Percentiles rank a stretch among this genome's conserved stretches.
Evolutionary conservation across 2,329 filamentous ascomycete genomes (phyloP).

Genomic region (Capronia coronata): DNA sequence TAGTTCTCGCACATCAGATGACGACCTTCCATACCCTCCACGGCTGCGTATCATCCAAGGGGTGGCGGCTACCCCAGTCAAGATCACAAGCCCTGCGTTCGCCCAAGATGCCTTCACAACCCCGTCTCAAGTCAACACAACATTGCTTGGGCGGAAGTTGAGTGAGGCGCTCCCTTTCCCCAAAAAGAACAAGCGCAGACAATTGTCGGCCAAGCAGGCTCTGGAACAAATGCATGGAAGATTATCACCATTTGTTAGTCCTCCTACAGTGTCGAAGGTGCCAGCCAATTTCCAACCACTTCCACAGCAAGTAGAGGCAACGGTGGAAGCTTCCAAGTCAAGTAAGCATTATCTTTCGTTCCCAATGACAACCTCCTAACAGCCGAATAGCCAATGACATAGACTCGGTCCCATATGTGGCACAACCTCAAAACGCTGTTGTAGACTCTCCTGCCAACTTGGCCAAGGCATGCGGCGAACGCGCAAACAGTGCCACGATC

Average conservation of each 20-base stretch:
- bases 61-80: background rate
- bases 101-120: background rate
- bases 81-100: background rate
- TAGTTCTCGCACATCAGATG: background rate
- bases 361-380: too few species aligned
- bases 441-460: background rate
- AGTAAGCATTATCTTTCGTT: too few species aligned
- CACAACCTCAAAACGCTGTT: background rate
- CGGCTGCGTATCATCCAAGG: background rate
- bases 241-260: background rate
- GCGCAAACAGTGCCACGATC: background rate
- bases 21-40: background rate
- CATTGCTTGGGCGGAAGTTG: background rate
- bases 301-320: background rate
- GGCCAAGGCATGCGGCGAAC: background rate
- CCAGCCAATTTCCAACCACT: background rate
- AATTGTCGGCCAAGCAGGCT: background rate
- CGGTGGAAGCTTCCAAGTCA: background rate
- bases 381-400: background rate
- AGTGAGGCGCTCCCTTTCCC: background rate
- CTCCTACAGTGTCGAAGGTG: background rate
- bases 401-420: background rate
- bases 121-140: background rate
- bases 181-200: background rate
- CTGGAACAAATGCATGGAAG: background rate